Percentiles rank a stretch among this genome's conserved stretches.
phyloP scores from a whole-genome alignment of 768 basidiomycete genomes.

The Pulveroboletus frians region DNA sequence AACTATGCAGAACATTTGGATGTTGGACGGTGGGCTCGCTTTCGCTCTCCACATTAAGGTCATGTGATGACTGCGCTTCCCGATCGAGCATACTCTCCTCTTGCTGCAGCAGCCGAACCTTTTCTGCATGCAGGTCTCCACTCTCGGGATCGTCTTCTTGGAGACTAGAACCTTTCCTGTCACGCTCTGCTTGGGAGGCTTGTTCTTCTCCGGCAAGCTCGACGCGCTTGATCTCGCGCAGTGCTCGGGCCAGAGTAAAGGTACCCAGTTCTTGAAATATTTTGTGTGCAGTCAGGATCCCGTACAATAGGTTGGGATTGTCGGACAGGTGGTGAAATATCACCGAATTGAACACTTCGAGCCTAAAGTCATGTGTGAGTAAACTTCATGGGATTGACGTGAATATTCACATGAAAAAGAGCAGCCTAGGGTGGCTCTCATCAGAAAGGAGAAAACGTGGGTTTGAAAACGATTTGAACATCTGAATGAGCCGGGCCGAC shows the following conservation, averaged over 20 bases:
- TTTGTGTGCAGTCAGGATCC: conserved; percentile 77
- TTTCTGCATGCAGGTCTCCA: conserved; percentile 44
- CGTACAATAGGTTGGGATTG: conserved; percentile 86
- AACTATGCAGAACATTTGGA: conserved; percentile 41
- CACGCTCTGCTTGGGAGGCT: conserved; percentile 29
- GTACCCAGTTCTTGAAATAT: conserved; percentile 87
- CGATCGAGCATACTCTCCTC: conserved; percentile 36
- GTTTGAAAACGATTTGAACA: conserved; percentile 88
- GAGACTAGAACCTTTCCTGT: conserved; percentile 14
- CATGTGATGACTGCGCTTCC: conserved; percentile 21
- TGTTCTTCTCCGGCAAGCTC: conserved; percentile 73
- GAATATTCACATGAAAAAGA: conserved; percentile 77
- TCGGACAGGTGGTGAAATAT: conserved; percentile 72
- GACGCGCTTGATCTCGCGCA: conserved; percentile 76
- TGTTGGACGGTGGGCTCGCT: conserved; percentile 21
- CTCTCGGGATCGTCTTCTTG: conserved; percentile 25
- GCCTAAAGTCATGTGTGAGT: conserved; percentile 37
- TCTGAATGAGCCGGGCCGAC: conserved; percentile 78
- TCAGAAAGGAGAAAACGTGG: conserved; percentile 87
- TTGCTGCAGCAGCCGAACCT: conserved; percentile 57
- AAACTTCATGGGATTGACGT: not conserved
- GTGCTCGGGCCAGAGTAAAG: conserved; percentile 81
- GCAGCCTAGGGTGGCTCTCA: conserved; percentile 88
- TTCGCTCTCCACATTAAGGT: conserved; percentile 8
- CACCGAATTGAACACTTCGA: conserved; percentile 88